These are phyloP conservation scores for Verticillium klebahnii DNA, from an alignment of 2,329 filamentous ascomycete genomes.

Conservation along the genomic window DNA sequence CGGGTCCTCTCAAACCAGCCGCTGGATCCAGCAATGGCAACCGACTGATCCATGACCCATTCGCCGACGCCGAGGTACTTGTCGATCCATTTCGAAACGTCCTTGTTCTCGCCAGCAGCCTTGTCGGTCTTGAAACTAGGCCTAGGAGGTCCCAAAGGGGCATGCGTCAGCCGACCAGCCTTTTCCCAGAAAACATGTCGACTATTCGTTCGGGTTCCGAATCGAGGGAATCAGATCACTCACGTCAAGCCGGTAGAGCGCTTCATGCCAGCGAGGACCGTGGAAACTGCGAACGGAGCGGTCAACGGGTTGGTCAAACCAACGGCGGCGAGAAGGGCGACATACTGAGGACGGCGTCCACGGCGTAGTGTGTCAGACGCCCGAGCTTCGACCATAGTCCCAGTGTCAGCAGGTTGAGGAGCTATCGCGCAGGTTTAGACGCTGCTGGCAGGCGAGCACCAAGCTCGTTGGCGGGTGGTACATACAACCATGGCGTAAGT, in stretches of 20 bases:
- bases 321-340: conserved; percentile 14
- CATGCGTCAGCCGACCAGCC: conserved; percentile 37
- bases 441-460: conserved; percentile 16
- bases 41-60: conserved; percentile 97
- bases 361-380: conserved; percentile 88
- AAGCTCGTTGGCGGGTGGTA: not conserved
- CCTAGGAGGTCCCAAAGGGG: conserved; percentile 39
- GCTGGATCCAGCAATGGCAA: conserved; percentile 83
- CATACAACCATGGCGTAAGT: not conserved
- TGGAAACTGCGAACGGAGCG: conserved; percentile 62
- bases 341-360: conserved; percentile 89
- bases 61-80: conserved; percentile 93
- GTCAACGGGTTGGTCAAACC: not conserved
- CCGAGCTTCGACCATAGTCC: conserved; percentile 77
- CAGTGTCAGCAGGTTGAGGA: conserved; percentile 65
- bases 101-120: conserved; percentile 73
- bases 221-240: conserved; percentile 36
- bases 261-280: conserved; percentile 94
- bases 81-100: conserved; percentile 82
- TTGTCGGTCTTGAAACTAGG: conserved; percentile 85
- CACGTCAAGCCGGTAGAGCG: conserved; percentile 97
- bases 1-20: conserved; percentile 88
- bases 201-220: not conserved
- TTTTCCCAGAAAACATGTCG: not conserved
- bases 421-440: conserved; percentile 44